Percentiles rank a stretch among this genome's conserved stretches.
Conservation (phyloP, 2,329 filamentous ascomycete genomes). For the Neophaeococcomyces aloes region DNA sequence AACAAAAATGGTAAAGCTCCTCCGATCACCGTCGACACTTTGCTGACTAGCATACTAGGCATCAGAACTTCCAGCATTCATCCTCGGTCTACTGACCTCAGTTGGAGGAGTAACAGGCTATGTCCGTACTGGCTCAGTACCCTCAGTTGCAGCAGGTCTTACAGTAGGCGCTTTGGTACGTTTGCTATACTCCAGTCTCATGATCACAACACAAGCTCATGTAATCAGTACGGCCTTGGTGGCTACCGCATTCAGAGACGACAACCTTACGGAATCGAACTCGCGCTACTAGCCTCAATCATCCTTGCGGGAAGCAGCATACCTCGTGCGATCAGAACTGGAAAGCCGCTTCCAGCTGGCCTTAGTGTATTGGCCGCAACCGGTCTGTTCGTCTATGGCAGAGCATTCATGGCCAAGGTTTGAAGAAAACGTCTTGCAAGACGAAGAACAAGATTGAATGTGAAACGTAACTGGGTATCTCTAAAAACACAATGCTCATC, state of each 20-base stretch:
- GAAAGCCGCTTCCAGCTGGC: slow-evolving; percentile 71
- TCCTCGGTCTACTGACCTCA: slow-evolving; percentile 72
- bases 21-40: background rate
- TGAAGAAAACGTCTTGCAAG: background rate
- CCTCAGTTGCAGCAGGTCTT: slow-evolving; percentile 74
- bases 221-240: slow-evolving; percentile 56
- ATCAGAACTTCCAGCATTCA: slow-evolving; percentile 49
- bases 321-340: slow-evolving; percentile 69
- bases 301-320: slow-evolving; percentile 75
- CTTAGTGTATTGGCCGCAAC: slow-evolving; percentile 70
- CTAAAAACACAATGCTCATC: slow-evolving; percentile 5
- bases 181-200: slow-evolving; percentile 1
- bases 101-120: slow-evolving; percentile 82
- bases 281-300: slow-evolving; percentile 79
- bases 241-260: slow-evolving; percentile 67
- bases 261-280: slow-evolving; percentile 72
- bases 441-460: background rate
- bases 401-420: slow-evolving; percentile 43
- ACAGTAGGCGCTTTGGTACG: slow-evolving; percentile 61
- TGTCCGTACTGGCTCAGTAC: slow-evolving; percentile 70
- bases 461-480: background rate
- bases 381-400: slow-evolving; percentile 70
- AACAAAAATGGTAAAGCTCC: background rate
- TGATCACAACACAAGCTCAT: background rate
- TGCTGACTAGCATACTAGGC: slow-evolving; percentile 51